These are phyloP conservation scores for Arachnopeziza araneosa DNA, from an alignment of 2,329 filamentous ascomycete species.

Conservation along the genomic window DNA sequence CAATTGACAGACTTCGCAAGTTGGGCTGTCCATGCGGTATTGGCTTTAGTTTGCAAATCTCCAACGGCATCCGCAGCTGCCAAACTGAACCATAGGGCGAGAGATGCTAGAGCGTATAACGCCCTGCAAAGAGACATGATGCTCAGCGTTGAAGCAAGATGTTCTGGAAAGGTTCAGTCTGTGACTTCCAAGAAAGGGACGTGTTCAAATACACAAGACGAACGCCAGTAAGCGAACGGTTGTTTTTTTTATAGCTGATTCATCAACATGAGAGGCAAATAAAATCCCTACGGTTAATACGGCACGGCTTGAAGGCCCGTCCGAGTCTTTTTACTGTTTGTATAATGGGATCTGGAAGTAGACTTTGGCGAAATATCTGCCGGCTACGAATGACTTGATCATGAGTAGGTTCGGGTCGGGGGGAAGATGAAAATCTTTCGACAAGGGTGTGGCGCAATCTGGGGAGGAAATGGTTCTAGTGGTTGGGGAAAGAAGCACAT, in stretches of 20 bases:
- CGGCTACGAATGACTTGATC: background rate
- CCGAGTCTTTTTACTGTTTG: background rate
- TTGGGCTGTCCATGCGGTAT: constrained; percentile 14
- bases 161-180: background rate
- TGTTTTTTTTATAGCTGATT: background rate
- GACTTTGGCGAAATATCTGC: background rate
- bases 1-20: constrained; percentile 15
- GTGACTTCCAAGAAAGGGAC: background rate
- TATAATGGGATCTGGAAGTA: background rate
- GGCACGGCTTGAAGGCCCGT: background rate
- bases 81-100: constrained; percentile 3
- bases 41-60: constrained; percentile 16
- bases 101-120: constrained; percentile 1
- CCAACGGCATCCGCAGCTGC: constrained; percentile 12
- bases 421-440: background rate
- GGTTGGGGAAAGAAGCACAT: background rate
- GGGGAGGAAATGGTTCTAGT: background rate
- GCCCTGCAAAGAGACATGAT: constrained; percentile 5
- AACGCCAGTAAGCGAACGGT: background rate
- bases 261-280: background rate
- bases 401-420: background rate
- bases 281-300: background rate
- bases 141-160: constrained; percentile 3
- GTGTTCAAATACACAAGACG: constrained; percentile 1
- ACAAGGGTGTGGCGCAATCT: background rate